phyloP scores from a whole-genome alignment of 768 basidiomycete genomes.

The Boletus pseudo-olivaceus region DNA sequence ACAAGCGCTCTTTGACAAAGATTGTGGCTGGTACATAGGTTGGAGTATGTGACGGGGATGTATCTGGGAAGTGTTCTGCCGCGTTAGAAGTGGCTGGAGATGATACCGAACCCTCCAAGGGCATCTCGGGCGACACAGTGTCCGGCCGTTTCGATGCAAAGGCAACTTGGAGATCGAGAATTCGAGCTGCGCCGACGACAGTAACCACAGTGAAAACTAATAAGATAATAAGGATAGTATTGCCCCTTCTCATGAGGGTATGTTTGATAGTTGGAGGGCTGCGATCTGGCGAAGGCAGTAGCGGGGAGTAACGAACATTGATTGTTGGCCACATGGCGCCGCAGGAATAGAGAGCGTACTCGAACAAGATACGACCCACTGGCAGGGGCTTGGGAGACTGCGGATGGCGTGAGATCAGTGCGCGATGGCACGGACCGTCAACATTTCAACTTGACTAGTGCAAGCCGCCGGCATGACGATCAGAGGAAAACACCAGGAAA shows the following conservation, averaged over 20 bases:
- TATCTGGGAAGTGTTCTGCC: not conserved
- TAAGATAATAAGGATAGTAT: constrained; percentile 2
- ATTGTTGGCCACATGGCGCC: constrained; percentile 16
- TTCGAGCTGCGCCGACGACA: constrained; percentile 9
- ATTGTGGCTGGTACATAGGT: not conserved
- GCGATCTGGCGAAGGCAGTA: constrained; percentile 8
- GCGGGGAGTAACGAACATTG: constrained; percentile 7
- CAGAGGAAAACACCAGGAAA: too few species aligned
- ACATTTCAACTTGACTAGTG: too few species aligned
- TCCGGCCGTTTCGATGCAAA: constrained; percentile 6
- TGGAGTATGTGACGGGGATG: not conserved
- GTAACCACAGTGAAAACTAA: constrained; percentile 4
- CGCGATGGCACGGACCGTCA: too few species aligned
- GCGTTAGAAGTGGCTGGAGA: not conserved
- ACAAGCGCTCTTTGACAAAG: constrained; percentile 17
- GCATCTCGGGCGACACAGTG: not conserved
- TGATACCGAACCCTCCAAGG: not conserved
- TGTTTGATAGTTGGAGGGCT: constrained; percentile 3
- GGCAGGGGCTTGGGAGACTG: constrained; percentile 1
- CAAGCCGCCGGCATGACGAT: too few species aligned
- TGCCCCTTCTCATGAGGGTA: constrained; percentile 4
- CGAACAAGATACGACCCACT: not conserved
- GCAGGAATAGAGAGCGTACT: not conserved
- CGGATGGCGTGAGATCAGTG: not conserved
- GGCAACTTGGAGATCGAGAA: constrained; percentile 8